Evolutionary conservation across 106 monocot species (phyloP).

Genomic region (Xerophyta viscosa): DNA sequence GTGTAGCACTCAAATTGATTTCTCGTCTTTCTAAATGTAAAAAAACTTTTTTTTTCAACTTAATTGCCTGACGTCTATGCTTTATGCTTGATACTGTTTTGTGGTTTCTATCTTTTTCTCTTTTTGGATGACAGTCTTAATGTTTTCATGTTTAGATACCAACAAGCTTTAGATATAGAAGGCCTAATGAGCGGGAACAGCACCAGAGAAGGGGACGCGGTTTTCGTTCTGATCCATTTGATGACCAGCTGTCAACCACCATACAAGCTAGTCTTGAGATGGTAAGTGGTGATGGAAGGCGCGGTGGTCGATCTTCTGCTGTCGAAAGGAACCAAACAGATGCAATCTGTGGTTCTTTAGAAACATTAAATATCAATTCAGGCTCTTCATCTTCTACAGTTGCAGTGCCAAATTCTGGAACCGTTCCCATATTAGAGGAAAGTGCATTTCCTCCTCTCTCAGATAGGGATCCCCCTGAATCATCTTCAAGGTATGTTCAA

Average conservation of each 20-base stretch:
- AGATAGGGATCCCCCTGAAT: constrained; percentile 40
- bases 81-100: neutral
- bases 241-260: constrained; percentile 26
- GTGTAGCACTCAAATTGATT: constrained; percentile 1
- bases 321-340: constrained; percentile 17
- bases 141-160: constrained; percentile 50
- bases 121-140: neutral
- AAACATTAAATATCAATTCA: constrained; percentile 23
- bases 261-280: constrained; percentile 58
- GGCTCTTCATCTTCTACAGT: constrained; percentile 10
- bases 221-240: constrained; percentile 34
- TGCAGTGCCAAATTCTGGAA: constrained; percentile 16
- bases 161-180: constrained; percentile 80
- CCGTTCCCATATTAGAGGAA: constrained; percentile 39
- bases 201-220: constrained; percentile 67
- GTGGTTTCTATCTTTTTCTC: neutral
- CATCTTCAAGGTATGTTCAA: constrained; percentile 52
- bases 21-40: neutral
- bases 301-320: constrained; percentile 22
- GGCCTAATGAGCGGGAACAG: constrained; percentile 54
- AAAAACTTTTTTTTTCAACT: too few species aligned
- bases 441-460: constrained; percentile 71
- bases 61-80: too few species aligned
- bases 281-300: constrained; percentile 23
- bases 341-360: constrained; percentile 18